phyloP scores from a whole-genome alignment of 2,329 filamentous ascomycete genomes.

The Hortaea werneckii region DNA sequence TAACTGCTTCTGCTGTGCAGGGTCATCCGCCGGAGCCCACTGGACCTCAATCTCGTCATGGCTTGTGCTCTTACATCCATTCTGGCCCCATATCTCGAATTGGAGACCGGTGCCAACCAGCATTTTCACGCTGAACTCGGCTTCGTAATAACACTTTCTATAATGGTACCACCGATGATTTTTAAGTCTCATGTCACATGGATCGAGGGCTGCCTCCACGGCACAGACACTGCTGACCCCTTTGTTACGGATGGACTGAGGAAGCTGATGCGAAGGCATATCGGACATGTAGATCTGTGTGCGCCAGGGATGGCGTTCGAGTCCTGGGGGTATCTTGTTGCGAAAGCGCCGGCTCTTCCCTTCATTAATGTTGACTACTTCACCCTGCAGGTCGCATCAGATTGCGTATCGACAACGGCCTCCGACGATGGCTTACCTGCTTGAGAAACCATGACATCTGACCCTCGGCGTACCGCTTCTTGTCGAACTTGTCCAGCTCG shows the following conservation, averaged over 20 bases:
- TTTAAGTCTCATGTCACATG: constrained; percentile 8
- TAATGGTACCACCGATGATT: constrained; percentile 6
- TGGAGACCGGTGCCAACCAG: constrained; percentile 5
- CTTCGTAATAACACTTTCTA: constrained; percentile 3
- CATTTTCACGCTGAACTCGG: constrained; percentile 6
- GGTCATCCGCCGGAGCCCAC: not conserved
- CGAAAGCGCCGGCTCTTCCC: constrained; percentile 5
- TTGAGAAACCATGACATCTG: constrained; percentile 12
- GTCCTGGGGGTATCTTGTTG: constrained; percentile 4
- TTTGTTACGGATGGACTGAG: not conserved
- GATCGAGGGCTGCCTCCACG: constrained; percentile 5
- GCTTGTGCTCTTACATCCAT: constrained; percentile 3
- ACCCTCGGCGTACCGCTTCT: constrained; percentile 7
- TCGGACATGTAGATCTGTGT: constrained; percentile 1
- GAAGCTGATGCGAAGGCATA: constrained; percentile 4
- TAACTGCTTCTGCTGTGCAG: not conserved
- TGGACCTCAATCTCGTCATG: constrained; percentile 4
- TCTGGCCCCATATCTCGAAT: constrained; percentile 8
- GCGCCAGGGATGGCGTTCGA: constrained; percentile 5
- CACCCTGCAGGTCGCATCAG: constrained; percentile 2
- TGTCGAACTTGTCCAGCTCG: constrained; percentile 6
- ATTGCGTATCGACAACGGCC: no score
- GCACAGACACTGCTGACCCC: constrained; percentile 4
- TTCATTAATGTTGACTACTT: constrained; percentile 3
- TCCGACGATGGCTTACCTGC: constrained; percentile 1